Evolutionary conservation across 2,329 filamentous ascomycete genomes (phyloP).

Genomic region (Bertia moriformis): DNA sequence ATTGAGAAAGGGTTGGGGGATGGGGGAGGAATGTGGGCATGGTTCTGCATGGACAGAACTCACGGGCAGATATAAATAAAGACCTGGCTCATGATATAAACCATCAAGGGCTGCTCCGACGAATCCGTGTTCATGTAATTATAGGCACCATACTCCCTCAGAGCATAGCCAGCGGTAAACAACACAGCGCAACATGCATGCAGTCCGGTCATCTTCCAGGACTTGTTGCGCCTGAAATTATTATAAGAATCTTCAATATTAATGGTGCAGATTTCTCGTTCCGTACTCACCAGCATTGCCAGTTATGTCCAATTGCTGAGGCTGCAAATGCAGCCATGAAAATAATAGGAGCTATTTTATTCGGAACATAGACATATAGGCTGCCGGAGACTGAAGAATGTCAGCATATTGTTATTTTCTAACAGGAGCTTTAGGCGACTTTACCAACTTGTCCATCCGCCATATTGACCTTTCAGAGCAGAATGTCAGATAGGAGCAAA

Average conservation of each 20-base stretch:
- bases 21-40: slow-evolving; percentile 6
- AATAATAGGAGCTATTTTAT: slow-evolving; percentile 34
- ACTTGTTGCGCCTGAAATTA: slow-evolving; percentile 29
- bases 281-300: slow-evolving; percentile 27
- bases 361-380: slow-evolving; percentile 33
- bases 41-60: slow-evolving; percentile 9
- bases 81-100: slow-evolving; percentile 27
- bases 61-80: slow-evolving; percentile 20
- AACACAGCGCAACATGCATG: slow-evolving; percentile 32
- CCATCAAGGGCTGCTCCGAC: slow-evolving; percentile 11
- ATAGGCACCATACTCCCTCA: slow-evolving; percentile 34
- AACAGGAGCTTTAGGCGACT: no score
- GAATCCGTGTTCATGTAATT: slow-evolving; percentile 19
- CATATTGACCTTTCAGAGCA: no score
- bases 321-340: slow-evolving; percentile 31
- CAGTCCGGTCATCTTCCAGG: slow-evolving; percentile 32
- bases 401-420: no score
- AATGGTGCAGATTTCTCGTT: background rate
- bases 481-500: no score
- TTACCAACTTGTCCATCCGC: no score
- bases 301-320: slow-evolving; percentile 31
- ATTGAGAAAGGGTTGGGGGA: background rate
- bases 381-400: slow-evolving; percentile 11
- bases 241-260: slow-evolving; percentile 2
- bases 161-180: slow-evolving; percentile 35